Percentiles rank a stretch among this genome's conserved stretches.
These are phyloP conservation scores for Neospermospora avenae DNA, from an alignment of 2,329 filamentous ascomycete species.

Conservation along the genomic window DNA sequence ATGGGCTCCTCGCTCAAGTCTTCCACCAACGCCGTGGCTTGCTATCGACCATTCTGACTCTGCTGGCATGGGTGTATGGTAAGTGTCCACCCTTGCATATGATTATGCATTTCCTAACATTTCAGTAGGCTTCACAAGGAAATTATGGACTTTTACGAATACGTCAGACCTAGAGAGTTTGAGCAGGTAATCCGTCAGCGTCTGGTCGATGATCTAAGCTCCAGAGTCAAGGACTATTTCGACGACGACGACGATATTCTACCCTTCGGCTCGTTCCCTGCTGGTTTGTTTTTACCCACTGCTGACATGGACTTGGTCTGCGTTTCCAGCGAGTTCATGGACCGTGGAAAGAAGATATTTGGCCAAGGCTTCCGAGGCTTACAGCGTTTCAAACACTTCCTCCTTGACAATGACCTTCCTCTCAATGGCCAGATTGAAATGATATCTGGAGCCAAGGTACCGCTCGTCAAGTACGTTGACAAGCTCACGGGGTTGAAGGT, in stretches of 20 bases:
- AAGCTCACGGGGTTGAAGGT: slow-evolving; percentile 73
- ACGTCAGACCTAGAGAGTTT: slow-evolving; percentile 71
- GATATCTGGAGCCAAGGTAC: slow-evolving; percentile 76
- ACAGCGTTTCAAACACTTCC: slow-evolving; percentile 57
- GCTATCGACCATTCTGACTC: slow-evolving; percentile 52
- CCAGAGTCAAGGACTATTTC: slow-evolving; percentile 55
- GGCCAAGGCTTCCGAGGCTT: slow-evolving; percentile 39
- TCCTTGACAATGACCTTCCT: slow-evolving; percentile 56
- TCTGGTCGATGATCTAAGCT: slow-evolving; percentile 66
- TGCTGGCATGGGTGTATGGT: slow-evolving; percentile 55
- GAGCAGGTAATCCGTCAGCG: slow-evolving; percentile 73
- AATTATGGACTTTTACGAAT: slow-evolving; percentile 83
- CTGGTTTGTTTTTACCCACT: slow-evolving; percentile 69
- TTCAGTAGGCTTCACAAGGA: slow-evolving; percentile 77
- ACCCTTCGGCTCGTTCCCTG: slow-evolving; percentile 92
- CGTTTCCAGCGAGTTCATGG: slow-evolving; percentile 58
- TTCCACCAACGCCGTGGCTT: slow-evolving; percentile 61
- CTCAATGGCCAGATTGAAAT: slow-evolving; percentile 58
- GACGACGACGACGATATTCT: slow-evolving; percentile 57
- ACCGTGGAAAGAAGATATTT: slow-evolving; percentile 39
- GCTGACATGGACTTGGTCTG: slow-evolving; percentile 95
- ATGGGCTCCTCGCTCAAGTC: slow-evolving; percentile 39
- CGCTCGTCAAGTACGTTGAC: slow-evolving; percentile 89
- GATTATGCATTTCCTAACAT: slow-evolving; percentile 22
- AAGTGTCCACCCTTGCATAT: slow-evolving; percentile 33